Base-by-base conservation (phyloP, 495 filamentous ascomycete genomes). In the Talaromyces trachyspermus region DNA sequence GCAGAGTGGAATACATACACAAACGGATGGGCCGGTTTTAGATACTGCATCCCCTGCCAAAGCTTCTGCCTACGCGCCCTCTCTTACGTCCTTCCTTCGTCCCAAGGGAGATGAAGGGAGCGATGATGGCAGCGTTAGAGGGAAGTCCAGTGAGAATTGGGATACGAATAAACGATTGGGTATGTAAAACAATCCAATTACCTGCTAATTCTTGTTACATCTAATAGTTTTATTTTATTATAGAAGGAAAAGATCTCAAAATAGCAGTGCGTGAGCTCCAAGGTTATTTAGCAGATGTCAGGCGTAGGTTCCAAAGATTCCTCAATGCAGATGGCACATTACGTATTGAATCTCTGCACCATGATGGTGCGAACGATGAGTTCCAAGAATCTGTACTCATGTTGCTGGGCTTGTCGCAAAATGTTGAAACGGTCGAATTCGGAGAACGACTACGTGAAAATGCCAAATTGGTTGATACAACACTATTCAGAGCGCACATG, bases 401-500 rank as follows among this genome's bases (percentile, higher is more conserved):
- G 32, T 53, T 71, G 4, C 71, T 72, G 17, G 70, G 61, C 27
- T 72, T 76, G 20, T 66, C 63, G 15, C 48, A 50, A 5, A 57
- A 71, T 42, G 63, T 75, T 29, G 56, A 69, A 27, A 69, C 80
- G n/a, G 66, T 76, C 46, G 78, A 87, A 48, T 84, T 87, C 51
- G 77, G 84, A 52, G 60, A 78, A 15, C 78, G 82, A 38, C 74
- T 97, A 10, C 75, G 80, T 10, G 71, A 82, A 33, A 86, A 84
- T 2, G 95, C 89, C 19, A 81, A 74, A 32, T 63, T 95, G 2
- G 85, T 99, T 15, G 92, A 99, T 58, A 97, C 92, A 1, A 89
- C 89, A 2, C 74, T 97, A 1, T 99, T 99, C 68, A 79, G 91
- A 19, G 83, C 87, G 2, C 89, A 92, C 58, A 96, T 97, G 86